Conservation (phyloP, 2,329 filamentous ascomycete species). For the Monilinia fructicola region DNA sequence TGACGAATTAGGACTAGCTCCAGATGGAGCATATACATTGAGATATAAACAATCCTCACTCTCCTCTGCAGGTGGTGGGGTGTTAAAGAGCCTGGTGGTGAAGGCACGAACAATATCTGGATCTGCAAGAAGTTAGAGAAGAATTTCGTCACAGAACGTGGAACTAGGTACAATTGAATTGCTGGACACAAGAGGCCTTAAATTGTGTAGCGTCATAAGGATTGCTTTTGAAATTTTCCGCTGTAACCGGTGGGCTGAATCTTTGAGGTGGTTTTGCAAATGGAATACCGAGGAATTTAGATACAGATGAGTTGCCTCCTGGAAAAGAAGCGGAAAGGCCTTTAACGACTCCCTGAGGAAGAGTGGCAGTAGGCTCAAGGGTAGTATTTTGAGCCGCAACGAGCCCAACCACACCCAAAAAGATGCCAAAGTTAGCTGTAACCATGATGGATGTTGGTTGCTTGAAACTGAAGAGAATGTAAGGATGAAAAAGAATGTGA, state of each 20-base stretch:
- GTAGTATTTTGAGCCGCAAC: neutral
- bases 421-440: neutral
- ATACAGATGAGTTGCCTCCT: conserved; percentile 8
- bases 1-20: neutral
- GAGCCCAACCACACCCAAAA: neutral
- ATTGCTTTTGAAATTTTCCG: neutral
- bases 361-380: neutral
- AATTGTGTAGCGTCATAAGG: conserved; percentile 17
- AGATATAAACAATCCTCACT: conserved; percentile 64
- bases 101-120: conserved; percentile 5
- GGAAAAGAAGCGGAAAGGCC: neutral
- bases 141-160: too few relatives aligned
- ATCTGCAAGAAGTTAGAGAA: conserved; percentile 11
- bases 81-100: neutral
- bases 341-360: conserved; percentile 4
- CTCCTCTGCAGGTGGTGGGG: conserved; percentile 13
- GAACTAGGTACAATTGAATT: conserved; percentile 15
- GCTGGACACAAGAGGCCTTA: conserved; percentile 13
- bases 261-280: conserved; percentile 70
- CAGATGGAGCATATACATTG: conserved; percentile 55
- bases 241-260: conserved; percentile 58
- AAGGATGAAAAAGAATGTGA: too few relatives aligned
- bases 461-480: too few relatives aligned
- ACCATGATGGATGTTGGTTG: neutral
- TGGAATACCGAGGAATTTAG: conserved; percentile 66